A percentile compares a stretch with the other conserved stretches of the same genome.
Conservation (phyloP, 129 eudicot genomes). For the Ambrosia trifida region DNA sequence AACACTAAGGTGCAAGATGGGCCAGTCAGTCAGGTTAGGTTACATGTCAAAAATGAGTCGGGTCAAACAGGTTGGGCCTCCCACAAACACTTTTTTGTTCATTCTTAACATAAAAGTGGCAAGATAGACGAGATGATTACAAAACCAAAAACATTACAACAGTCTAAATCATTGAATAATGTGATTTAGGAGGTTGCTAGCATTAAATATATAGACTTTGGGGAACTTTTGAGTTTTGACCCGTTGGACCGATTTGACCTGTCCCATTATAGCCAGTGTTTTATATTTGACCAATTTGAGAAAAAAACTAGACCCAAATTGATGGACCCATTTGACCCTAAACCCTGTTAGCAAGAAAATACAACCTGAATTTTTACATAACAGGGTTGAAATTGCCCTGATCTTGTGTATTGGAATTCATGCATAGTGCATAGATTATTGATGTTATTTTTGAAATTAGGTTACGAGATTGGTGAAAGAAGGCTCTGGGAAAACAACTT, state of each 20-base stretch:
- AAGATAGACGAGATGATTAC: background rate
- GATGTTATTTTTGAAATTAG: slow-evolving; percentile 34
- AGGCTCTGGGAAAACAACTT: slow-evolving; percentile 96
- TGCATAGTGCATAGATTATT: background rate
- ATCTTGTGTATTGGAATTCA: background rate
- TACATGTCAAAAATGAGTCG: background rate
- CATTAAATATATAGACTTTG: background rate
- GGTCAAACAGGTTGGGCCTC: background rate
- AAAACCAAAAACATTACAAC: no score
- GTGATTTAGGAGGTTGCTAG: background rate
- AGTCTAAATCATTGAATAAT: background rate
- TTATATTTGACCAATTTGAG: background rate
- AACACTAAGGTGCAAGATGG: background rate
- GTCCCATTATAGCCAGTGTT: background rate
- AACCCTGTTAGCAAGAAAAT: background rate
- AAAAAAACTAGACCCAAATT: background rate
- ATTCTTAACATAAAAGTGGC: background rate
- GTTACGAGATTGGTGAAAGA: slow-evolving; percentile 95
- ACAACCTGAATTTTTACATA: background rate
- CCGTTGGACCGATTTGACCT: background rate
- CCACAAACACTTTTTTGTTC: background rate
- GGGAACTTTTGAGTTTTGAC: background rate
- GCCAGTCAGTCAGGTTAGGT: background rate
- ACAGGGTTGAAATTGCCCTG: background rate
- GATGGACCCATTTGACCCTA: background rate